Base-by-base conservation (phyloP, 495 filamentous ascomycete species). In the Coniosporium apollinis region DNA sequence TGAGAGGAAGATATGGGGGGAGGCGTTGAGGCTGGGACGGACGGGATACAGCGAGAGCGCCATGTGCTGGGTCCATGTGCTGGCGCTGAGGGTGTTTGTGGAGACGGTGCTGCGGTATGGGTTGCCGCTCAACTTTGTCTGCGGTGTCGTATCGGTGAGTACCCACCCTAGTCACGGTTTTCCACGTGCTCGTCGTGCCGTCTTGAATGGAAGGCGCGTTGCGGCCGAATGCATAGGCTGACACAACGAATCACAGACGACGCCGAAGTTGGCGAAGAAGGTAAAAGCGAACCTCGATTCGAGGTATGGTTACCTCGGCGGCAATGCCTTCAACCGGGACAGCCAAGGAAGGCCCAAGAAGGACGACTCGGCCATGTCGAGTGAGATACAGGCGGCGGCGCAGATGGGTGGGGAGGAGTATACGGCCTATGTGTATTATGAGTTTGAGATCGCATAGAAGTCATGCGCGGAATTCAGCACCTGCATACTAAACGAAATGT, bases 21-120 rank as follows among this genome's bases (percentile, higher is more conserved):
- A 96, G 59, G 84, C 84, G n/a, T 53, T 97, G 49, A 64, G 82
- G 33, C 62, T 94, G 32, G 82, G 76, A 5, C 66, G 82, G 42
- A 91, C 81, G 15, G 82, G 80, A 19, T 96, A 87, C 70, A 84
- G 84, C 45, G 91, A 97, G 55, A 73, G 74, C 32, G 83, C 91
- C 40, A 93, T 93, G 84, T 76, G 84, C 37, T 91, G 82, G 86
- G 63, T 85, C 8, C 91, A 96, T 55, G 80, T 89, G 11, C 64
- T 94, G 51, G 78, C 86, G 4, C 61, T 97, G 43, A 66, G 89
- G 28, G 85, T 97, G 24, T 97, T 94, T 56, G 89, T 97, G 14
- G 89, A 97, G 66, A 94, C 85, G 8, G 86, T 96, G 14, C 61
- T 96, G 51, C 70, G 89, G 42, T 97, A 96, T 54, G 89, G 89